Base-by-base conservation (phyloP, 441 rosid genomes). In the Populus hybrid region DNA sequence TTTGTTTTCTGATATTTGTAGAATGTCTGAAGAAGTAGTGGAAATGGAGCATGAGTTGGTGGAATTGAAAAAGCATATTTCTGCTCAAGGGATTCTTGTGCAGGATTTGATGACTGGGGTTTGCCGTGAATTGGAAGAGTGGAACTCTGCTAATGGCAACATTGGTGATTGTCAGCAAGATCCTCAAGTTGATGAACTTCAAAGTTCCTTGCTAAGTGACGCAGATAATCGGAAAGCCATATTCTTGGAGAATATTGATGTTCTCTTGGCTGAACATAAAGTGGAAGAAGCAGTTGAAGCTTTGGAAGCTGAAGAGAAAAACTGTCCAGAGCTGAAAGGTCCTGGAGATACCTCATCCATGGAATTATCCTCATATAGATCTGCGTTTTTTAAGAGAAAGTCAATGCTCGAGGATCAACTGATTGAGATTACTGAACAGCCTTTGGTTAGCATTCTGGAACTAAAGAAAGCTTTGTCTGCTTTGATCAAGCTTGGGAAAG, bases 11-110 rank as follows among this genome's bases (percentile, higher is more conserved):
- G 73, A 32, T 82, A 7, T 75, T 67, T 81, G 80, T 83, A 95
- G 99, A 85, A 79, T 95, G 84, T 89, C 97, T 50, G 99, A 95
- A 84, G 99, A 95, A 90, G 97, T 93, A 5, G 91, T 87, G 78
- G 99, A 95, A 81, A 88, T 89, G 93, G 89, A 95, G 87, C 98
- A 94, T 24, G 99, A 95, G 83, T 80, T 94, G 81, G 88, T 80
- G 77, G 98, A 95, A 83, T 79, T 95, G 84, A 87, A 80, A 77
- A 95, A 91, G 86, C 97, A 90, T 85, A 91, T 95, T 65, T 95
- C 98, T 74, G 87, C 94, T 7, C 97, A 94, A 81, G 87, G 97
- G 79, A 89, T 92, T 77, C 86, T 90, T 79, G 97, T 95, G 76
- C 97, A 90, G 81, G 98, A 92, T 84, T 82, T 94, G 81, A 91